Conservation (phyloP, 371 early-diverging fungal species). For the Mucor sp. region DNA sequence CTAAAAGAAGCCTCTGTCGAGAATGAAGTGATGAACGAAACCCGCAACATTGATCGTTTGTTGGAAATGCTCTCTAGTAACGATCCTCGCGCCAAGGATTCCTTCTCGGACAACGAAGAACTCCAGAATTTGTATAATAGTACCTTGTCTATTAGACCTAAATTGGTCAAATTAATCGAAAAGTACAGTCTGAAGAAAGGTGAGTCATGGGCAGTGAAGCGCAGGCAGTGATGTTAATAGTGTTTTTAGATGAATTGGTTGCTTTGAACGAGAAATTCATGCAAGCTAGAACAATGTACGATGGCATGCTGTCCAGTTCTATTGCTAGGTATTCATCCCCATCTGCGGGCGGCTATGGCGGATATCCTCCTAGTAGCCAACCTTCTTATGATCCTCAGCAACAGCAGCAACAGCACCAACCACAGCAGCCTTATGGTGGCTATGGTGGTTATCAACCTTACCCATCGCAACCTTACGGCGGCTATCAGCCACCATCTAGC, state of each 20-base stretch:
- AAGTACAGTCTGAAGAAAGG: slow-evolving; percentile 80
- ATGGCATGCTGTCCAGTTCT: slow-evolving; percentile 49
- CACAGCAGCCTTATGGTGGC: not conserved
- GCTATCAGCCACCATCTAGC: slow-evolving; percentile 6
- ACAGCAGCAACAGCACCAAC: not conserved
- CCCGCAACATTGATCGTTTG: slow-evolving; percentile 78
- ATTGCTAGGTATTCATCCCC: slow-evolving; percentile 46
- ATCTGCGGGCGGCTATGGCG: slow-evolving; percentile 13
- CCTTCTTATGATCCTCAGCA: slow-evolving; percentile 4
- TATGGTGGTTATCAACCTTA: slow-evolving; percentile 7
- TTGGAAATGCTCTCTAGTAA: slow-evolving; percentile 71
- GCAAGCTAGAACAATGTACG: slow-evolving; percentile 57
- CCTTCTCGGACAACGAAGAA: slow-evolving; percentile 85
- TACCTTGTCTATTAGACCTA: slow-evolving; percentile 75
- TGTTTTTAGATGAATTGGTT: slow-evolving; percentile 50
- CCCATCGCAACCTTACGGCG: slow-evolving; percentile 1
- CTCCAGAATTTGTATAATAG: slow-evolving; percentile 78
- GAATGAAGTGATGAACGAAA: slow-evolving; percentile 72
- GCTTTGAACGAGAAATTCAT: slow-evolving; percentile 57
- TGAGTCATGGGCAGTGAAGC: slow-evolving; percentile 4
- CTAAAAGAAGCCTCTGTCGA: slow-evolving; percentile 67
- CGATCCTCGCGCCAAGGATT: slow-evolving; percentile 76
- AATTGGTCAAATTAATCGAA: slow-evolving; percentile 78
- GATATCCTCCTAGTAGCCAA: slow-evolving; percentile 18
- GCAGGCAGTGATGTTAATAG: not conserved